Conservation (phyloP, 2,329 filamentous ascomycete species). For the Helminthosporium solani region DNA sequence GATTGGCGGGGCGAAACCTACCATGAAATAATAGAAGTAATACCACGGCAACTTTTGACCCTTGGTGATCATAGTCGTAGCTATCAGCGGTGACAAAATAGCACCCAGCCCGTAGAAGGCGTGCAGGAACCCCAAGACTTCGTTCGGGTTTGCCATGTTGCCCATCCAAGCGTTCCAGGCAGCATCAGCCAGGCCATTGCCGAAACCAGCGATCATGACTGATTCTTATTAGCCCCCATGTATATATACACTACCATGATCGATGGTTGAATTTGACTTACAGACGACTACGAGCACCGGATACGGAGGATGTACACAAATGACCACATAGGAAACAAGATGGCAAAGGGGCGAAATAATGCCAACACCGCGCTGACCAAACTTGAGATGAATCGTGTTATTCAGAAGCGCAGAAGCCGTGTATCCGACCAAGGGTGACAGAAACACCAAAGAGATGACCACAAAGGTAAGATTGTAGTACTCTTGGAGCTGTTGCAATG, state of each 20-base stretch:
- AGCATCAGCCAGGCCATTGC: slow-evolving; percentile 67
- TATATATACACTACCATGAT: neutral
- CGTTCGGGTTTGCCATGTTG: slow-evolving; percentile 71
- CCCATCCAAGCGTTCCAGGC: slow-evolving; percentile 61
- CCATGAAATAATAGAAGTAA: slow-evolving; percentile 75
- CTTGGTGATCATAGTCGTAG: slow-evolving; percentile 70
- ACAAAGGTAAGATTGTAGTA: slow-evolving; percentile 65
- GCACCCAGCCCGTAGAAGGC: slow-evolving; percentile 72
- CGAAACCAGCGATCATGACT: slow-evolving; percentile 66
- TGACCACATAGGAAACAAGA: slow-evolving; percentile 63
- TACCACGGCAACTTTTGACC: slow-evolving; percentile 63
- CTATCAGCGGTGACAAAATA: slow-evolving; percentile 67
- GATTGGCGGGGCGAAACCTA: slow-evolving; percentile 39
- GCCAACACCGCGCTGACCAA: slow-evolving; percentile 72
- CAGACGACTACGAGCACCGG: slow-evolving; percentile 63
- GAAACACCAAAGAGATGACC: slow-evolving; percentile 65
- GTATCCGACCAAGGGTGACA: slow-evolving; percentile 67
- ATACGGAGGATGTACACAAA: slow-evolving; percentile 68
- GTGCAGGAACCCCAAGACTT: slow-evolving; percentile 72
- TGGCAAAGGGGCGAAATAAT: slow-evolving; percentile 64
- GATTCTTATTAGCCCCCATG: too few species aligned
- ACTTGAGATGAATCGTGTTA: slow-evolving; percentile 62
- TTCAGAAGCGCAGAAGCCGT: slow-evolving; percentile 63
- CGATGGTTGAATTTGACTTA: neutral
- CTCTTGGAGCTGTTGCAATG: slow-evolving; percentile 52